Evolutionary conservation across 257 asterid genomes (phyloP), one percentile per base, ranked within the genome.

Genomic region (Salvia splendens): DNA sequence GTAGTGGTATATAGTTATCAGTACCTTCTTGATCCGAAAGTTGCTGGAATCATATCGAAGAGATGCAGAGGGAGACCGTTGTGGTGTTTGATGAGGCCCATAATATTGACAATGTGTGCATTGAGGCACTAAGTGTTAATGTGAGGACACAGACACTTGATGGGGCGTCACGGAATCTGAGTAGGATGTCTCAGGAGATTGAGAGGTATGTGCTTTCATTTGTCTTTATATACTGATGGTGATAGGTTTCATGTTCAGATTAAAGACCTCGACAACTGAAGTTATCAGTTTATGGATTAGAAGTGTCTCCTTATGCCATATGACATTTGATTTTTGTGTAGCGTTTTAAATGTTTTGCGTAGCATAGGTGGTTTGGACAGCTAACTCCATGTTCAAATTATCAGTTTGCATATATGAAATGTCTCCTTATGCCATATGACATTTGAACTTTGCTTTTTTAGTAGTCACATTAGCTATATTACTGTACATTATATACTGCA

Each of bases 51-150:
- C 69, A 94, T 94, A 80, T 94, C 99, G 3, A 94, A 88, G 97
- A 94, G 88, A 94, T 94, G 97, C 96, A 91, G 84, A 88, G 86
- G 71, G 99, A 91, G 82, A 75, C 91, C 40, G 99, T 94, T 52
- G 97, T 94, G 66, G 97, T 94, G 75, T 94, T 94, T 77, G 99
- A 94, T 63, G 99, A 94, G 86, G 99, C 97, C 50, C 99, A 94
- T 76, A 94, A 94, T 73, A 94, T 94, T 38, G 99, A 94, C 78
- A 94, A 85, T 84, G 99, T 94, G 64, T 94, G 99, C 72, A 94
- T 94, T 8, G 99, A 94, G 79, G 97, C 99, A 46, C 88, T 94
- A 43, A 94, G 97, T 73, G 99, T 94, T 47, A 94, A 95, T 69
- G 97, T 94, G 59, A 80, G 99, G 83, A 83, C 24, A 73, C 99